Evolutionary conservation across 164 flowering plant species (phyloP).

Genomic region (Stephania cephalantha): DNA sequence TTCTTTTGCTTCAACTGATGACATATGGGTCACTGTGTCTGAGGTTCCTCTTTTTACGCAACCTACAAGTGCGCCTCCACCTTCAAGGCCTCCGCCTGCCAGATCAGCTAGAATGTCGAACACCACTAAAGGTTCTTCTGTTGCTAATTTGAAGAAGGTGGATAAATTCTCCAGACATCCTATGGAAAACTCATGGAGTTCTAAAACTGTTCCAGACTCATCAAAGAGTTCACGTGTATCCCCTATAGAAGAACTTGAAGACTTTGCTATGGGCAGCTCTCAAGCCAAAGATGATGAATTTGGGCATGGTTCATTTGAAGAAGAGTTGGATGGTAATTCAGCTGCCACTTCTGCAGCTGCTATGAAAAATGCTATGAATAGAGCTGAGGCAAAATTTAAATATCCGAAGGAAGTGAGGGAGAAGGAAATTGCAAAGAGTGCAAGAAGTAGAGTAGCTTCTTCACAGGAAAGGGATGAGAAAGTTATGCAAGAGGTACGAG

Average conservation of each 20-base stretch:
- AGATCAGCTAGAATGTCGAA: slow-evolving; percentile 45
- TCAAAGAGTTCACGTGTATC: slow-evolving; percentile 37
- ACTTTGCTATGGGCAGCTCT: slow-evolving; percentile 59
- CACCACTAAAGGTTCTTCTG: slow-evolving; percentile 30
- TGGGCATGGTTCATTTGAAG: slow-evolving; percentile 43
- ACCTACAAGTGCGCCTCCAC: slow-evolving; percentile 93
- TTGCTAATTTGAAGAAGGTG: slow-evolving; percentile 38
- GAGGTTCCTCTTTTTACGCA: slow-evolving; percentile 88
- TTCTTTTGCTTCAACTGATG: slow-evolving; percentile 40
- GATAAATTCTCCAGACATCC: slow-evolving; percentile 36
- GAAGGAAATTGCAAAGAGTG: slow-evolving; percentile 62
- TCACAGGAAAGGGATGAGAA: slow-evolving; percentile 48
- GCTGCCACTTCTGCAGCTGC: slow-evolving; percentile 73
- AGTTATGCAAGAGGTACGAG: slow-evolving; percentile 34
- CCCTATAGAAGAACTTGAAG: slow-evolving; percentile 70
- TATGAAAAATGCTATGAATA: slow-evolving; percentile 84
- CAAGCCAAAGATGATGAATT: slow-evolving; percentile 32
- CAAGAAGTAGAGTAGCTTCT: slow-evolving; percentile 53
- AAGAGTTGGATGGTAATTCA: slow-evolving; percentile 44
- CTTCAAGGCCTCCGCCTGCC: slow-evolving; percentile 92
- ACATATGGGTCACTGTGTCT: slow-evolving; percentile 83
- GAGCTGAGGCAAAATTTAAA: slow-evolving; percentile 84
- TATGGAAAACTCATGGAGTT: slow-evolving; percentile 32
- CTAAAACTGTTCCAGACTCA: slow-evolving; percentile 31
- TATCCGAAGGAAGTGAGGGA: slow-evolving; percentile 79